phyloP scores from a whole-genome alignment of 768 basidiomycete species.

The Macrocybe gigantea region DNA sequence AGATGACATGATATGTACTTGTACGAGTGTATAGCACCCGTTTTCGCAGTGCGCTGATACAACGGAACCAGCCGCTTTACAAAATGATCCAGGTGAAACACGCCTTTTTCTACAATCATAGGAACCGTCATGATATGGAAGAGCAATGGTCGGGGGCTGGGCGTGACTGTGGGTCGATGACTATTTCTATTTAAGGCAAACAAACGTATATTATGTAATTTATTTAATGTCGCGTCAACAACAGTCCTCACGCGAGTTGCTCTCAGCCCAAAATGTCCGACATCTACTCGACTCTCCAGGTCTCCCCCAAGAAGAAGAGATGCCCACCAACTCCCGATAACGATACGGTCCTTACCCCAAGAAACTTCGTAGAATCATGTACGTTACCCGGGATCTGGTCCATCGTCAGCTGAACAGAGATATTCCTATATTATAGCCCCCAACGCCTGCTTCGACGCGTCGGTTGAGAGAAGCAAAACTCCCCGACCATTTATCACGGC shows the following conservation, averaged over 20 bases:
- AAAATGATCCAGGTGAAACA: no score
- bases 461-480: slow-evolving; percentile 27
- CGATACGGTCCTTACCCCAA: slow-evolving; percentile 56
- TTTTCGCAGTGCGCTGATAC: no score
- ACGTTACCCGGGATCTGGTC: slow-evolving; percentile 14
- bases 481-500: slow-evolving; percentile 54
- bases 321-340: slow-evolving; percentile 47
- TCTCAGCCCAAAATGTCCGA: slow-evolving; percentile 39
- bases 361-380: slow-evolving; percentile 50
- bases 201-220: no score
- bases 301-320: slow-evolving; percentile 72
- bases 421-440: slow-evolving; percentile 22
- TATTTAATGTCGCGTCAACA: slow-evolving; percentile 9
- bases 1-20: no score
- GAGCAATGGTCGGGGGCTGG: no score
- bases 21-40: no score
- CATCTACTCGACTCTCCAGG: slow-evolving; percentile 52
- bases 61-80: no score
- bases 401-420: neutral
- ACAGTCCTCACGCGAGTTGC: slow-evolving; percentile 7
- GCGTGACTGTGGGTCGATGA: no score
- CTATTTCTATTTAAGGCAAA: no score
- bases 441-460: slow-evolving; percentile 44
- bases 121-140: no score
- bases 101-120: no score